phyloP scores from a whole-genome alignment of 495 filamentous ascomycete species.

The Aspergillus cavernicola region DNA sequence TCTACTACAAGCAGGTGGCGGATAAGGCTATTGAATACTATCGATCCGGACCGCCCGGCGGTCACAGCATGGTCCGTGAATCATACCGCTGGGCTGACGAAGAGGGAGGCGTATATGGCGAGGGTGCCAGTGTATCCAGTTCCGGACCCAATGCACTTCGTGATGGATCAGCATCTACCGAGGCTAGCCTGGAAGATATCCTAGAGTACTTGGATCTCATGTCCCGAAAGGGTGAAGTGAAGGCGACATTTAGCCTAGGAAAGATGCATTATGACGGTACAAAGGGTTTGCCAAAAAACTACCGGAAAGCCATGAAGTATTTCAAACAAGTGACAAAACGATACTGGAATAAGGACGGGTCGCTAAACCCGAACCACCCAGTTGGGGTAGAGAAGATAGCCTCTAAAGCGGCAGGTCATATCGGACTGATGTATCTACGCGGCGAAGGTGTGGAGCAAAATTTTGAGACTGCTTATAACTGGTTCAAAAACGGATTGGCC shows the following conservation, averaged over 20 bases:
- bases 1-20: slow-evolving; percentile 89
- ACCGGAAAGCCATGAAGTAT: slow-evolving; percentile 71
- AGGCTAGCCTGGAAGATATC: slow-evolving; percentile 86
- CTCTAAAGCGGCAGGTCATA: slow-evolving; percentile 82
- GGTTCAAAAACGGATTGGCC: slow-evolving; percentile 80
- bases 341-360: slow-evolving; percentile 82
- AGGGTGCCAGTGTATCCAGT: slow-evolving; percentile 88
- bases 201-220: slow-evolving; percentile 93
- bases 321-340: slow-evolving; percentile 77
- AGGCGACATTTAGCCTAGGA: slow-evolving; percentile 84
- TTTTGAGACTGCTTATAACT: slow-evolving; percentile 68
- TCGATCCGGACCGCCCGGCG: slow-evolving; percentile 87
- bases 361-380: slow-evolving; percentile 49
- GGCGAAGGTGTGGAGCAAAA: slow-evolving; percentile 86
- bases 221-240: slow-evolving; percentile 89
- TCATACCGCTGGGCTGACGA: slow-evolving; percentile 80
- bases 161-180: slow-evolving; percentile 61
- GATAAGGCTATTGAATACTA: slow-evolving; percentile 88
- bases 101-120: slow-evolving; percentile 87
- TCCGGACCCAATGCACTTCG: slow-evolving; percentile 80
- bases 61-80: slow-evolving; percentile 68
- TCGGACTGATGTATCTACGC: slow-evolving; percentile 89
- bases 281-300: slow-evolving; percentile 66
- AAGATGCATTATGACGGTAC: slow-evolving; percentile 89
- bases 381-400: slow-evolving; percentile 74